A percentile compares a stretch with the other conserved stretches of the same genome.
Evolutionary conservation across 768 basidiomycete species (phyloP).

Genomic region (Termitomyces sp.): DNA sequence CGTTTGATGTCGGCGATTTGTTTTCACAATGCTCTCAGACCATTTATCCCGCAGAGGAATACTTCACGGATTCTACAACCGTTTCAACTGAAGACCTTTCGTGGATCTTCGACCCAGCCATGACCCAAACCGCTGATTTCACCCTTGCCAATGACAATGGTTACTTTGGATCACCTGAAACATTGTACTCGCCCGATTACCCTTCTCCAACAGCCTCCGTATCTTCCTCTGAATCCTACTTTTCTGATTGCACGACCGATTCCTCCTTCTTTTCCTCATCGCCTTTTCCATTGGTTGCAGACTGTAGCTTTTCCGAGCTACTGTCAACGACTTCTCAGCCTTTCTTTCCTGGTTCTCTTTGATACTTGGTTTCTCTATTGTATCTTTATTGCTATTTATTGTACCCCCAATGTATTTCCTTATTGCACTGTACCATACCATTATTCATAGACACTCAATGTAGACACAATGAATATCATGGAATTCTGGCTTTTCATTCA

Average conservation of each 20-base stretch:
- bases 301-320: not conserved
- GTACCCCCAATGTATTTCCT: not conserved
- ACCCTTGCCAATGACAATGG: not conserved
- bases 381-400: constrained; percentile 4
- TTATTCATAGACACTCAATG: not conserved
- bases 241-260: not conserved
- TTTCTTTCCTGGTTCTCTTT: not conserved
- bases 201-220: not conserved
- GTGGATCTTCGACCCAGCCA: not conserved
- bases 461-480: not conserved
- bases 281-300: not conserved
- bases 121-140: not conserved
- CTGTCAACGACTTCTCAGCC: not conserved
- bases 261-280: not conserved
- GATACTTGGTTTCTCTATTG: not conserved
- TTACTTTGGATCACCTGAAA: not conserved
- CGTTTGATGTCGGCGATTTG: not conserved
- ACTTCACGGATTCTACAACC: not conserved
- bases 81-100: not conserved
- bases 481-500: not conserved
- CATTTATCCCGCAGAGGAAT: not conserved
- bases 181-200: not conserved
- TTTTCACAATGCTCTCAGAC: not conserved
- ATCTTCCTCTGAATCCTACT: not conserved
- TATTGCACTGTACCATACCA: not conserved